Percentiles rank a stretch among this genome's conserved stretches.
Conservation (phyloP, 148 eudicot species). For the Euryodendron excelsum region DNA sequence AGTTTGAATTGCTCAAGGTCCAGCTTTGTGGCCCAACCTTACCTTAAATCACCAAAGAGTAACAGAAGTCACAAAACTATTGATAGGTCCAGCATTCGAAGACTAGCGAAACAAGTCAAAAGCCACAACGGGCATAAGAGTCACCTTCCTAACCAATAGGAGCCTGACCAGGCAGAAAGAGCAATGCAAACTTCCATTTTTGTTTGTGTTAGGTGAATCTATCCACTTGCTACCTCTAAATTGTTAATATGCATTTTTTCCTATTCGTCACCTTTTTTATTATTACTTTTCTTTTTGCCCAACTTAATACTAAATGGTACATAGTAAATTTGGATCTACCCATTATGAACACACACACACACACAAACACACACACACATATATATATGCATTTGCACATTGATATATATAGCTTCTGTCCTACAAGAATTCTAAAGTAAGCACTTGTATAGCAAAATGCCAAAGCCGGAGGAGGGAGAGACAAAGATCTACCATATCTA, state of each 20-base stretch:
- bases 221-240: not conserved
- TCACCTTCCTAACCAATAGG: not conserved
- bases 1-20: not conserved
- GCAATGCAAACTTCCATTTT: not conserved
- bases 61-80: not conserved
- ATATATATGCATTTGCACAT: too few relatives aligned
- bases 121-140: conserved; percentile 2
- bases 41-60: not conserved
- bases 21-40: not conserved
- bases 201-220: not conserved
- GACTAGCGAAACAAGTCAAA: not conserved
- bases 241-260: not conserved
- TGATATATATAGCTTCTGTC: not conserved
- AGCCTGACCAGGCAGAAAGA: not conserved
- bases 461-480: not conserved
- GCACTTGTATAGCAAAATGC: not conserved
- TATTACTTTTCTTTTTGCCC: too few relatives aligned
- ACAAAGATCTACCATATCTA: not conserved
- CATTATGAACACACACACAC: not conserved
- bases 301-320: not conserved
- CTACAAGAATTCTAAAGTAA: not conserved
- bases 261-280: not conserved
- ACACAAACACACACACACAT: not conserved
- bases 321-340: not conserved
- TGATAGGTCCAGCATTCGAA: not conserved